Conservation (phyloP, 768 basidiomycete species). For the Russula olivacea region DNA sequence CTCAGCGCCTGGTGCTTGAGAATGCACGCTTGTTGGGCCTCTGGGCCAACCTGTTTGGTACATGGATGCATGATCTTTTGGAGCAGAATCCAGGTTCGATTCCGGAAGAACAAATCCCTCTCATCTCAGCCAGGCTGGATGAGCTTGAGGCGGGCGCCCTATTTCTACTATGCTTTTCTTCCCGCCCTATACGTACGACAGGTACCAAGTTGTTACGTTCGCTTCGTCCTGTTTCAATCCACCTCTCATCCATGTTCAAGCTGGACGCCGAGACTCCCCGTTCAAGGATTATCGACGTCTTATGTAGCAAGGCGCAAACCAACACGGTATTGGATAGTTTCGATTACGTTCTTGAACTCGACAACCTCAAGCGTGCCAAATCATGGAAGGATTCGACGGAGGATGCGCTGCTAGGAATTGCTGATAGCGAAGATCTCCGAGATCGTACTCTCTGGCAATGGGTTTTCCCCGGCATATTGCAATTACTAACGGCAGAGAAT, state of each 20-base stretch:
- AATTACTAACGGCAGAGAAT: slow-evolving; percentile 33
- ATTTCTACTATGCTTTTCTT: slow-evolving; percentile 64
- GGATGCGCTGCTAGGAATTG: slow-evolving; percentile 60
- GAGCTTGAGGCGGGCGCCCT: slow-evolving; percentile 69
- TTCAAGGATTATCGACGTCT: slow-evolving; percentile 44
- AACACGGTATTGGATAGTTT: slow-evolving; percentile 51
- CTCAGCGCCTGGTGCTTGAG: slow-evolving; percentile 59
- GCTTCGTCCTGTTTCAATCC: slow-evolving; percentile 44
- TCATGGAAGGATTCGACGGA: slow-evolving; percentile 57
- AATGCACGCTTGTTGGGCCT: slow-evolving; percentile 59
- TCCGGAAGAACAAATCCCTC: slow-evolving; percentile 38
- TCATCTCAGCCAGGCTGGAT: slow-evolving; percentile 42
- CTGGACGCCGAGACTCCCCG: slow-evolving; percentile 26
- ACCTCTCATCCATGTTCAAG: slow-evolving; percentile 36
- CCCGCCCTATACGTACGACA: slow-evolving; percentile 43
- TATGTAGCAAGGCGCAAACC: slow-evolving; percentile 46
- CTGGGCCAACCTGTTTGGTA: slow-evolving; percentile 68
- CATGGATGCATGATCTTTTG: slow-evolving; percentile 52
- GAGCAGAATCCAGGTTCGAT: slow-evolving; percentile 37
- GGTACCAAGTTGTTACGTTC: slow-evolving; percentile 63
- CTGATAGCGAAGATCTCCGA: slow-evolving; percentile 59
- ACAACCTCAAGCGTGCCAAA: slow-evolving; percentile 54
- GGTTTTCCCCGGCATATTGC: slow-evolving; percentile 61
- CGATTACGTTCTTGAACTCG: slow-evolving; percentile 58
- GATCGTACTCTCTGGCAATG: slow-evolving; percentile 74